Percentiles rank a stretch among this genome's conserved stretches.
These are phyloP conservation scores for Ustilago loliicola DNA, from an alignment of 1,284 basidiomycete species.

Conservation along the genomic window DNA sequence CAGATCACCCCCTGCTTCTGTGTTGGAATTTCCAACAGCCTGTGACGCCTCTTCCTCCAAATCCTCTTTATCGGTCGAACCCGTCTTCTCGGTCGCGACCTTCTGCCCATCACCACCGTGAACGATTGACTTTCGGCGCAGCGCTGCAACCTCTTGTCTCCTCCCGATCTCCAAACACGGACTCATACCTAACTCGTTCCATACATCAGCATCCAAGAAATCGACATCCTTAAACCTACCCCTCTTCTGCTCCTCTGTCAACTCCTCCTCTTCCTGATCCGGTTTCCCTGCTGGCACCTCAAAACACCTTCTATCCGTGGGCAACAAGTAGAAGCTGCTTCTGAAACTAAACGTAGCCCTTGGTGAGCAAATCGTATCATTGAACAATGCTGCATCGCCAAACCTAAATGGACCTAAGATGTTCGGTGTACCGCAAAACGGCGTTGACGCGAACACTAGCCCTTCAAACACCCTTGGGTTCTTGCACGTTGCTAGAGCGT, in stretches of 20 bases:
- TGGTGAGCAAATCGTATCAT: slow-evolving; percentile 66
- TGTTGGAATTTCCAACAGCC: not conserved
- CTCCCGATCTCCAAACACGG: slow-evolving; percentile 45
- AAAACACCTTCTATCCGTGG: slow-evolving; percentile 54
- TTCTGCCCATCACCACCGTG: not conserved
- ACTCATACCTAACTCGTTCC: slow-evolving; percentile 53
- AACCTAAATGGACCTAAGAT: slow-evolving; percentile 67
- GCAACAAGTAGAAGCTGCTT: slow-evolving; percentile 68
- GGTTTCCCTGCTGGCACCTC: slow-evolving; percentile 32
- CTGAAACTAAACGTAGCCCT: slow-evolving; percentile 68
- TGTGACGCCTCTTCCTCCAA: slow-evolving; percentile 1
- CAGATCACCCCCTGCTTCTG: not conserved
- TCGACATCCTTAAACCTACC: slow-evolving; percentile 48
- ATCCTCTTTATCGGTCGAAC: not conserved
- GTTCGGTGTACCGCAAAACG: slow-evolving; percentile 69
- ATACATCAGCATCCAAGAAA: slow-evolving; percentile 51
- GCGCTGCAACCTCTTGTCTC: slow-evolving; percentile 21
- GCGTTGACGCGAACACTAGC: slow-evolving; percentile 67
- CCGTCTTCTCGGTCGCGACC: not conserved
- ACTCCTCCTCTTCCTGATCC: slow-evolving; percentile 41
- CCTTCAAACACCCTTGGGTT: slow-evolving; percentile 68
- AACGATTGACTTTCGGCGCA: slow-evolving; percentile 4
- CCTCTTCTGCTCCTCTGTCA: slow-evolving; percentile 34
- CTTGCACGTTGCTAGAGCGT: slow-evolving; percentile 60
- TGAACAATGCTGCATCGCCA: slow-evolving; percentile 66